Conservation (phyloP, 495 filamentous ascomycete species). For the Corynascus novoguineensis region DNA sequence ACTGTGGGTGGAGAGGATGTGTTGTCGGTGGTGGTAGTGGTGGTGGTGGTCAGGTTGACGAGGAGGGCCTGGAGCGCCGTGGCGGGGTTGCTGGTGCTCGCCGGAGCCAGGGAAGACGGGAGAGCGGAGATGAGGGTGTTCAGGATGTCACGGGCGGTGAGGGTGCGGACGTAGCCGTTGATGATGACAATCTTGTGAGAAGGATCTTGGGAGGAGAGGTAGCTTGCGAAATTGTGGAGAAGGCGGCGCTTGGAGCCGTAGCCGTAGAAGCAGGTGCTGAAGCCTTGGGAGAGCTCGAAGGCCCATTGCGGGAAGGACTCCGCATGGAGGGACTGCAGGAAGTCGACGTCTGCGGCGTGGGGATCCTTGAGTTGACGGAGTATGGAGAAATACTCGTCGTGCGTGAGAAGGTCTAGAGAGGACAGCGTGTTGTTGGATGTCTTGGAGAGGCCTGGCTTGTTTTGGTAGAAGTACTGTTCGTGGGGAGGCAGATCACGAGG, state of each 20-base stretch:
- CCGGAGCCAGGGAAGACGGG: slow-evolving; percentile 37
- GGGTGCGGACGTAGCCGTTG: slow-evolving; percentile 77
- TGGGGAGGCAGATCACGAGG: slow-evolving; percentile 74
- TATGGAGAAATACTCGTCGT: slow-evolving; percentile 83
- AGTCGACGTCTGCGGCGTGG: slow-evolving; percentile 63
- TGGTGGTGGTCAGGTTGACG: slow-evolving; percentile 34
- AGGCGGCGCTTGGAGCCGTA: slow-evolving; percentile 83
- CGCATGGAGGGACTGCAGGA: slow-evolving; percentile 68
- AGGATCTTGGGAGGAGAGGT: slow-evolving; percentile 50
- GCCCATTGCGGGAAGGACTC: slow-evolving; percentile 85
- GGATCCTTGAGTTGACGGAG: slow-evolving; percentile 62
- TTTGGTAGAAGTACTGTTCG: slow-evolving; percentile 91
- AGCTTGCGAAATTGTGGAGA: slow-evolving; percentile 68
- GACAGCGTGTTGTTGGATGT: slow-evolving; percentile 84
- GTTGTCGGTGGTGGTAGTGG: slow-evolving; percentile 15
- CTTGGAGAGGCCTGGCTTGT: slow-evolving; percentile 69
- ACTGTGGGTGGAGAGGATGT: no score
- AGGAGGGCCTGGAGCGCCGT: slow-evolving; percentile 58
- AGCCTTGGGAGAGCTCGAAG: slow-evolving; percentile 84
- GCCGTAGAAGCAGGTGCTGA: slow-evolving; percentile 88
- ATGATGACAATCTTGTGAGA: slow-evolving; percentile 66
- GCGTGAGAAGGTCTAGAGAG: slow-evolving; percentile 68
- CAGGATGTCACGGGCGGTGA: slow-evolving; percentile 75
- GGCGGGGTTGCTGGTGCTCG: slow-evolving; percentile 38
- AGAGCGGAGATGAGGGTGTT: slow-evolving; percentile 63